Evolutionary conservation across 495 filamentous ascomycete species (phyloP), one percentile per base, ranked within the genome.

Genomic region (Diplogelasinospora grovesii): DNA sequence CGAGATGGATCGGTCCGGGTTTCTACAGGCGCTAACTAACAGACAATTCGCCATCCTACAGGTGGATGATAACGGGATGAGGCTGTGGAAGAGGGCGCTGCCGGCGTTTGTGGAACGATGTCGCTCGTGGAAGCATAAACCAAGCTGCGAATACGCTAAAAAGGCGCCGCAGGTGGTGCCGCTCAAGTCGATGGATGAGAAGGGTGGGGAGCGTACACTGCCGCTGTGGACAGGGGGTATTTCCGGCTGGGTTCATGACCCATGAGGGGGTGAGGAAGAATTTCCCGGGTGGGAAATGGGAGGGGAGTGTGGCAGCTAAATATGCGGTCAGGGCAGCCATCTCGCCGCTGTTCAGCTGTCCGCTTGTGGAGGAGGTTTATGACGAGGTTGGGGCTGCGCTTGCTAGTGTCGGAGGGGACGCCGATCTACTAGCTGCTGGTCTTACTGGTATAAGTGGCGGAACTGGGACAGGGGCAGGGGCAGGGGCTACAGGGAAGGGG

Each of bases 71-170:
- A 61, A 49, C 10, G 75, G 77, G 52, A 42, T 74, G 5, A 26
- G 19, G 8, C 60, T 73, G 9, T 80, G 73, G 77, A 75, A 73
- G 49, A 43, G 58, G 18, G 35, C 58, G 1, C 45, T 78, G 9
- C 63, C 74, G 1, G 67, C 67, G 3, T 54, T 69, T 22, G 68
- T 60, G 6, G 77, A 81, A 50, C 64, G 77, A 4, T 79, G 75
- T 39, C 60, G 77, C 15, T 64, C 59, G 7, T 80, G 71, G 70
- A 41, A 50, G 2, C 77, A 81, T 37, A 33, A 33, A 11, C 15
- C 44, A 1, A 40, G 39, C 6, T 81, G 77, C 48, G 68, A 74
- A 49, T 81, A 79, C n/a, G n/a, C n/a, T 43, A n/a, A n/a, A n/a
- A 52, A 14, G 21, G 3, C 32, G 4, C 48, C 43, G 4, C 50